Base-by-base conservation (phyloP, 192 early-diverging fungal genomes). In the Umbelopsis sp. region DNA sequence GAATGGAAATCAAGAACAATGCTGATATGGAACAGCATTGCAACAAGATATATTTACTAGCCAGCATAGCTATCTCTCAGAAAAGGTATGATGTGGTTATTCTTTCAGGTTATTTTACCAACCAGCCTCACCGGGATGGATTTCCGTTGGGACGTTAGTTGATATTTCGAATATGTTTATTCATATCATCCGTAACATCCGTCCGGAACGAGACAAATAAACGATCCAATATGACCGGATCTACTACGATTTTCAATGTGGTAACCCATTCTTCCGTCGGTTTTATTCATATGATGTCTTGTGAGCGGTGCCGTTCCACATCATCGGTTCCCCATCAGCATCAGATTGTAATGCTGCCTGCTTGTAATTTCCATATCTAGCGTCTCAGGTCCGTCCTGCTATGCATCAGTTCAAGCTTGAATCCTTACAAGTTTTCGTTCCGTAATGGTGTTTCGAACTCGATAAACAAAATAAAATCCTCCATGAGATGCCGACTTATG, bases 61-160 rank as follows among this genome's bases (percentile, higher is more conserved):
- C 12, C 38, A 41, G 38, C 38, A 41, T 41, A 5, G 38, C 2
- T 11, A 11, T 41, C 38, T 41, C 0, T 6, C 12, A 41, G 38
- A 41, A 41, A 41, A 41, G 38, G 7, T 11, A 41, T 62, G 56
- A 62, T 62, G 56, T 62, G 26, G 56, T 62, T 31, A 62, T 34
- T 34, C 29, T 62, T 25, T 2, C 16, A 11, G 17, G 56, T 32
- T 20, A 31, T 59, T 16, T 31, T 4, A 3, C 25, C 21, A 0
- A 25, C 26, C 26, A 3, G 56, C n/a, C 29, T 4, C 10, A 47
- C 16, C 56, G 56, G 56, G 56, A 62, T 26, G 56, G 0, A n/a
- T 12, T 62, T 31, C 56, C 56, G 56, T 62, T 26, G 17, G 29
- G 56, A 62, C 26, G 26, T 62, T 32, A 62, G 56, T 62, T 26